phyloP scores from a whole-genome alignment of 2,329 filamentous ascomycete genomes.

The Monosporascus sp. region DNA sequence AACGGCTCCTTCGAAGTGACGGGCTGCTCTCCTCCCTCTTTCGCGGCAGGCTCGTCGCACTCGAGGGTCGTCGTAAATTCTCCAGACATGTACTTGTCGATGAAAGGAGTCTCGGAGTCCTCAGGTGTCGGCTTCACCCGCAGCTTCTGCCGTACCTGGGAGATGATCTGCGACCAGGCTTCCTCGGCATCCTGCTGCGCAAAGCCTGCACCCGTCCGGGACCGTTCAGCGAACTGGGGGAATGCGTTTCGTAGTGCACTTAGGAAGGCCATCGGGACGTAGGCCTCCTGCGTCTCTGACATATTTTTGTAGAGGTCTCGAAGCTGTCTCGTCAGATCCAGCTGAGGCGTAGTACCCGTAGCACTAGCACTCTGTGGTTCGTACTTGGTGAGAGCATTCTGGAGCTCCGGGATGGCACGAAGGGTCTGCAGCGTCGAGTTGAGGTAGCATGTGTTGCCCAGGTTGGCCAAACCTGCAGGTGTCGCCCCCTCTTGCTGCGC shows the following conservation, averaged over 20 bases:
- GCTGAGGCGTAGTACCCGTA: conserved; percentile 39
- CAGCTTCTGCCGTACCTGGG: conserved; percentile 74
- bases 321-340: conserved; percentile 72
- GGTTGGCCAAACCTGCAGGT: conserved; percentile 82
- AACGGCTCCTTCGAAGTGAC: conserved; percentile 68
- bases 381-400: conserved; percentile 66
- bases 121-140: conserved; percentile 52
- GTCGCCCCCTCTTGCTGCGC: conserved; percentile 78
- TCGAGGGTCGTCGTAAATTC: conserved; percentile 72
- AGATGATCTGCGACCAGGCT: conserved; percentile 93
- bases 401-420: conserved; percentile 83
- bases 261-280: conserved; percentile 77
- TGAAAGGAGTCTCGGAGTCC: conserved; percentile 59
- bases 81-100: conserved; percentile 88
- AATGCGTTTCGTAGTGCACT: conserved; percentile 72
- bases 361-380: conserved; percentile 21
- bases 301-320: conserved; percentile 84
- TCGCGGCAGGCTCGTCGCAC: conserved; percentile 77
- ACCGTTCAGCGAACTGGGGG: conserved; percentile 88
- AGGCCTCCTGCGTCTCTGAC: conserved; percentile 82
- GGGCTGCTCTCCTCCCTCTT: conserved; percentile 67
- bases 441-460: conserved; percentile 97
- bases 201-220: conserved; percentile 75
- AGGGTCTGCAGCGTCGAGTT: conserved; percentile 96
- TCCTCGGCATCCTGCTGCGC: conserved; percentile 99